Conservation (phyloP, 306 rosid genomes). For the Prunus davidiana region DNA sequence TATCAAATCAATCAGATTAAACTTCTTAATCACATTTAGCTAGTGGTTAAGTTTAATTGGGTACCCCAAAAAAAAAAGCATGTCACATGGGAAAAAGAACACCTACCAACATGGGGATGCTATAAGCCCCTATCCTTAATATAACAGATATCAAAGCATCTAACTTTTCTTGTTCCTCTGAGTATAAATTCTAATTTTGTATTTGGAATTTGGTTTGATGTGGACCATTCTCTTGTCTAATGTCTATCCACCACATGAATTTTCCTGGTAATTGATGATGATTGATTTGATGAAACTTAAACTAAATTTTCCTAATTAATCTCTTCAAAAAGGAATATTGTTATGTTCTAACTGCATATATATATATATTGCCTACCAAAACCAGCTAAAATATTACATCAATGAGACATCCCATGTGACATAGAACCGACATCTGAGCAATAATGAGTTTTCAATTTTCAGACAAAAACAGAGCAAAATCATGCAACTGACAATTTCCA, state of each 20-base stretch:
- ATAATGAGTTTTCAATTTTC: conserved; percentile 32
- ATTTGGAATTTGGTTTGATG: conserved; percentile 2
- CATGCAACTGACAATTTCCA: conserved; percentile 20
- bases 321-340: not conserved
- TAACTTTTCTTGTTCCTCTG: conserved; percentile 2
- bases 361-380: not conserved
- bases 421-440: conserved; percentile 26
- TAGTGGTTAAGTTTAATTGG: conserved; percentile 10
- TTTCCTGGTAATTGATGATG: not conserved
- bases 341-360: not conserved
- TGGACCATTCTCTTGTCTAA: conserved; percentile 2
- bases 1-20: not conserved
- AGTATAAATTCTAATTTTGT: conserved; percentile 10
- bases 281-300: conserved; percentile 9
- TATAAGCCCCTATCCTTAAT: conserved; percentile 3
- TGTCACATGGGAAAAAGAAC: conserved; percentile 20
- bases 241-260: not conserved
- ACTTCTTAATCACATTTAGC: not conserved
- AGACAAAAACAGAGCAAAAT: conserved; percentile 22
- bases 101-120: conserved; percentile 14
- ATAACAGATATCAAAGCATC: not conserved
- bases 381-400: conserved; percentile 7
- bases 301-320: no score
- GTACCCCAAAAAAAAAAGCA: not conserved
- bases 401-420: conserved; percentile 73